phyloP scores from a whole-genome alignment of 106 monocot species.

The Cymbidium sinense region DNA sequence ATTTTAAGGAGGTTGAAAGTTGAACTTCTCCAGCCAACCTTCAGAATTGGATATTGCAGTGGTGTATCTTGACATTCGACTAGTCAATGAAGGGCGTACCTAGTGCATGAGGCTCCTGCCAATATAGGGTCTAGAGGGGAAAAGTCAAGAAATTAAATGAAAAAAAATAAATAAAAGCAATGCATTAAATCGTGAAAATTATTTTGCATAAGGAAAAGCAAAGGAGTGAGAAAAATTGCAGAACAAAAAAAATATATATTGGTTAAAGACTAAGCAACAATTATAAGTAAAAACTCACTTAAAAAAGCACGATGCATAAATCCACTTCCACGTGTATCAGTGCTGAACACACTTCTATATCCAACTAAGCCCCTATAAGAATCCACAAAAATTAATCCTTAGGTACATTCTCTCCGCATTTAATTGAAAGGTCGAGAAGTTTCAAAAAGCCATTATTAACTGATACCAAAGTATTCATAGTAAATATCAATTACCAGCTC shows the following conservation, averaged over 20 bases:
- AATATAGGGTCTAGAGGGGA: neutral
- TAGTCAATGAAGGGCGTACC: neutral
- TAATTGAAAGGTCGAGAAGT: neutral
- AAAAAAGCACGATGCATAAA: conserved; percentile 98
- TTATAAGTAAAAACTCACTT: conserved; percentile 30
- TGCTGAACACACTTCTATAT: conserved; percentile 93
- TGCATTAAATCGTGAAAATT: neutral
- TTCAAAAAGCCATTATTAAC: neutral
- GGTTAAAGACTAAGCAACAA: neutral
- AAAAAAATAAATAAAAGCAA: neutral
- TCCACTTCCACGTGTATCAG: conserved; percentile 92
- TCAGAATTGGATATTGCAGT: neutral
- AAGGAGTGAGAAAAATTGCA: neutral
- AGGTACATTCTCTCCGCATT: neutral
- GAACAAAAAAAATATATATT: neutral
- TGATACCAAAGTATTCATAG: neutral
- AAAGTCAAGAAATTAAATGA: neutral
- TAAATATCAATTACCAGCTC: neutral
- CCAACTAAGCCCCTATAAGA: conserved; percentile 85
- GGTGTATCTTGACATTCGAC: neutral
- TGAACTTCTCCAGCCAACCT: neutral
- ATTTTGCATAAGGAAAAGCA: neutral
- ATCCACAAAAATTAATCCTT: neutral
- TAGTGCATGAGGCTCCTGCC: neutral
- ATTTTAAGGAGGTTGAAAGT: neutral